Base-by-base conservation (phyloP, 768 basidiomycete species). In the Hirschioporus abietinus region DNA sequence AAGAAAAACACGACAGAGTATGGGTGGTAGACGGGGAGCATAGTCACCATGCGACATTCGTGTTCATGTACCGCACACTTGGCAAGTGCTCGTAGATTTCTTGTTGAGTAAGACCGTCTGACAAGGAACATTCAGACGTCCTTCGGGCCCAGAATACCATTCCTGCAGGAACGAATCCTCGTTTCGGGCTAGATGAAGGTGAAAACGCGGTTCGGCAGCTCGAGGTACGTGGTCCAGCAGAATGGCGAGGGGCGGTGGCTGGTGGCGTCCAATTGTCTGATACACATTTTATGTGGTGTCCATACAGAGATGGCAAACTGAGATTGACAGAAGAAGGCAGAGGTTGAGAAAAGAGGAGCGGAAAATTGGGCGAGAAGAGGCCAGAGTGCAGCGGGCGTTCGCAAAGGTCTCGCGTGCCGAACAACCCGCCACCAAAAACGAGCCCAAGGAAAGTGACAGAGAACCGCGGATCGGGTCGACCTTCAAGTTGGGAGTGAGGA, bases 311-410 rank as follows among this genome's bases (percentile, higher is more conserved):
- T 52, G 42, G 42, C 12, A 15, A 52, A 15, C 20, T 52, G 42
- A 52, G 42, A 52, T 52, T 52, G 42, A 20, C 42, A 52, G 42
- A 15, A 52, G 42, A 52, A 52, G 42, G 42, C 15, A 15, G 42
- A 20, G 15, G 42, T 52, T 52, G 42, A 52, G 42, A 20, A 52
- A 52, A 20, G 42, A 52, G 20, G 42, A 52, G 20, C 42, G 42
- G 3, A 15, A 20, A 5, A 52, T 52, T 20, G 69, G 2, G 73
- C 76, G 30, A 73, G 66, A 30, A 74, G 69, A 64, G 73, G 68
- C 68, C 67, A 58, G 61, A 73, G 71, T 72, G 77, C 60, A 62
- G 72, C 42, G 42, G 3, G 42, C 42, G 15, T 15, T 15, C 12
- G 42, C 15, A 12, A 52, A 15, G 42, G 20, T 52, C 15, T 52